phyloP scores from a whole-genome alignment of 2,329 filamentous ascomycete species.

The Fusarium cyanostomum region DNA sequence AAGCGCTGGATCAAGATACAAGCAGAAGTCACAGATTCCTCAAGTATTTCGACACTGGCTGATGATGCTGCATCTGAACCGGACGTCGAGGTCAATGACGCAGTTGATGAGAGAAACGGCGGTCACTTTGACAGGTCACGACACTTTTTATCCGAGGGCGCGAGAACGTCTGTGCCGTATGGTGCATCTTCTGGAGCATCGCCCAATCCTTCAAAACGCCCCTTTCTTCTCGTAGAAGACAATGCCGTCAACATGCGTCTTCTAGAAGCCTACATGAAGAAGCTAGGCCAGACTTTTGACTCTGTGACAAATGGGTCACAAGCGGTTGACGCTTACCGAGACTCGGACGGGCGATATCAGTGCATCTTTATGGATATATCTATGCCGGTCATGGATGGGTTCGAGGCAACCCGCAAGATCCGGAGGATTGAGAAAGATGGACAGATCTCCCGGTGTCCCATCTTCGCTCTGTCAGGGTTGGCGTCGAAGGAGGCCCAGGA shows the following conservation, averaged over 20 bases:
- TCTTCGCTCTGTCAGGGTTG: conserved; percentile 64
- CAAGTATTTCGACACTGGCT: conserved; percentile 21
- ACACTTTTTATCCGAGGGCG: background rate
- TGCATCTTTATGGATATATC: conserved; percentile 60
- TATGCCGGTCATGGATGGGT: conserved; percentile 67
- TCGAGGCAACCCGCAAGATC: conserved; percentile 61
- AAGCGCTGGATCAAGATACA: conserved; percentile 41
- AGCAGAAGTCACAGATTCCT: conserved; percentile 5
- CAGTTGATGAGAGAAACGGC: background rate
- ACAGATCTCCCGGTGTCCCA: conserved; percentile 52
- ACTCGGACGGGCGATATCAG: conserved; percentile 33
- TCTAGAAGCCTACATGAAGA: conserved; percentile 48
- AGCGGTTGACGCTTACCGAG: conserved; percentile 46
- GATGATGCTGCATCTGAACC: conserved; percentile 2
- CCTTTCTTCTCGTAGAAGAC: conserved; percentile 53
- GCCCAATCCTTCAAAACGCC: background rate
- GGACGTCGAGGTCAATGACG: background rate
- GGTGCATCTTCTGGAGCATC: too few relatives aligned
- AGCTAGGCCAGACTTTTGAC: conserved; percentile 42
- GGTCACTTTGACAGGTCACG: conserved; percentile 9
- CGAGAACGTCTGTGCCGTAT: too few relatives aligned
- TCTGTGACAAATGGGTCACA: conserved; percentile 48
- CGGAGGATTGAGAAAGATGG: conserved; percentile 57
- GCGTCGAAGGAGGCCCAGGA: conserved; percentile 60
- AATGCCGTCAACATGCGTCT: conserved; percentile 53